phyloP scores from a whole-genome alignment of 129 eudicot species.

The Calendula officinalis region DNA sequence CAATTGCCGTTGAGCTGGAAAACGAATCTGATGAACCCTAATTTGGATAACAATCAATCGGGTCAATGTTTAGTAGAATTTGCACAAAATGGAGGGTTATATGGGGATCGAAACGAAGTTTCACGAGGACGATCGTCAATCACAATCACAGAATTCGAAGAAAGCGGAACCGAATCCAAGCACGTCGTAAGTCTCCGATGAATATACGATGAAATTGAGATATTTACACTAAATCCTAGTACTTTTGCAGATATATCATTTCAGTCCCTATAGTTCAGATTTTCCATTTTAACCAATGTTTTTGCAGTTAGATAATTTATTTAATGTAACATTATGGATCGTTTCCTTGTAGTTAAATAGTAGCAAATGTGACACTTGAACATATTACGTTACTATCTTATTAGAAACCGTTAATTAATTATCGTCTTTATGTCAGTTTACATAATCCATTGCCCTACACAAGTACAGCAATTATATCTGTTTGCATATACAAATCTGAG shows the following conservation, averaged over 20 bases:
- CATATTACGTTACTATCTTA: too few species aligned
- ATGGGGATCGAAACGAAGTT: conserved; percentile 18
- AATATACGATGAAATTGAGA: neutral
- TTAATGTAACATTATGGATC: too few species aligned
- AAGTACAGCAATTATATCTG: too few species aligned
- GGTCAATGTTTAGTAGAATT: conserved; percentile 15
- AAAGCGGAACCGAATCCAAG: conserved; percentile 30
- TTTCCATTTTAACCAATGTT: too few species aligned
- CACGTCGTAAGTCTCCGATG: conserved; percentile 10
- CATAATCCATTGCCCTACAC: too few species aligned
- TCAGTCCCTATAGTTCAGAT: neutral
- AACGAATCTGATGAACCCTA: conserved; percentile 27
- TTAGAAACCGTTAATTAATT: too few species aligned
- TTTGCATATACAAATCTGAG: too few species aligned
- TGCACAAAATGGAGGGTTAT: conserved; percentile 3
- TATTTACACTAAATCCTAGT: neutral
- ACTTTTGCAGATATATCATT: neutral
- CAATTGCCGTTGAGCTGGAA: conserved; percentile 5
- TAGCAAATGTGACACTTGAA: too few species aligned
- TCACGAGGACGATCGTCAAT: conserved; percentile 9
- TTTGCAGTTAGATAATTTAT: too few species aligned
- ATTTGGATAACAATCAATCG: conserved; percentile 8
- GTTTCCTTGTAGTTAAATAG: too few species aligned
- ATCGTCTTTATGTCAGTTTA: too few species aligned
- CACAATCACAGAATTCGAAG: conserved; percentile 14